Evolutionary conservation across 2,329 filamentous ascomycete species (phyloP).

Genomic region (Hypoxylon sp.): DNA sequence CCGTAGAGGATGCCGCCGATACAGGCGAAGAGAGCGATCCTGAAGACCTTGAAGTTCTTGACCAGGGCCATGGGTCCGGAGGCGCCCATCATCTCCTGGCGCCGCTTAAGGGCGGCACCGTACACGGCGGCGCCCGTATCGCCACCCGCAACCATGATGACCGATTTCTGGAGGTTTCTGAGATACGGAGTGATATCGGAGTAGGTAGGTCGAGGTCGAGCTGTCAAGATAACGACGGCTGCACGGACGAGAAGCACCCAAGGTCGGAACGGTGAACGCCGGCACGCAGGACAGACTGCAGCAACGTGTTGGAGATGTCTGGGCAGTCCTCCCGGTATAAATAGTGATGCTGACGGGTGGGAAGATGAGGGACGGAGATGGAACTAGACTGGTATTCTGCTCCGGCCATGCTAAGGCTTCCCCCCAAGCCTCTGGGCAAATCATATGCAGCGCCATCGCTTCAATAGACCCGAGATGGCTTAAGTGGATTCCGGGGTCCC

Average conservation of each 20-base stretch:
- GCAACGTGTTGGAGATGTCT: background rate
- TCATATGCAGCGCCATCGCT: conserved; percentile 11
- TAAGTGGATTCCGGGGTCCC: conserved; percentile 18
- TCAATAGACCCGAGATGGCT: conserved; percentile 5
- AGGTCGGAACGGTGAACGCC: background rate
- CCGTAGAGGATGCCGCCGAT: conserved; percentile 71
- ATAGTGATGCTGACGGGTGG: conserved; percentile 14
- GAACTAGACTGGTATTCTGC: conserved; percentile 13
- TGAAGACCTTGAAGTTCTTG: conserved; percentile 67
- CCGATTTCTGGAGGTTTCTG: background rate
- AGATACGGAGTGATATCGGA: background rate
- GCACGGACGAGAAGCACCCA: background rate
- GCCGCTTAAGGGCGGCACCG: conserved; percentile 53
- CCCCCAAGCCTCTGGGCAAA: conserved; percentile 7
- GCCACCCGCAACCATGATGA: conserved; percentile 52
- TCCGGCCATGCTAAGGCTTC: conserved; percentile 6
- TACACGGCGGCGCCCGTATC: conserved; percentile 49
- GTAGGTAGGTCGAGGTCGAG: background rate
- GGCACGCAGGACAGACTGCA: conserved; percentile 9
- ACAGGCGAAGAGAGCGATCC: conserved; percentile 68
- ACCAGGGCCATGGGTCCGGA: conserved; percentile 56
- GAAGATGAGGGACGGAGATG: background rate
- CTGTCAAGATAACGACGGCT: background rate
- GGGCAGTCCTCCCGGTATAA: conserved; percentile 15
- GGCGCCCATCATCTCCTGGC: conserved; percentile 52